Evolutionary conservation across 169 alveolate species (phyloP).

Genomic region (Plasmodium berghei): DNA sequence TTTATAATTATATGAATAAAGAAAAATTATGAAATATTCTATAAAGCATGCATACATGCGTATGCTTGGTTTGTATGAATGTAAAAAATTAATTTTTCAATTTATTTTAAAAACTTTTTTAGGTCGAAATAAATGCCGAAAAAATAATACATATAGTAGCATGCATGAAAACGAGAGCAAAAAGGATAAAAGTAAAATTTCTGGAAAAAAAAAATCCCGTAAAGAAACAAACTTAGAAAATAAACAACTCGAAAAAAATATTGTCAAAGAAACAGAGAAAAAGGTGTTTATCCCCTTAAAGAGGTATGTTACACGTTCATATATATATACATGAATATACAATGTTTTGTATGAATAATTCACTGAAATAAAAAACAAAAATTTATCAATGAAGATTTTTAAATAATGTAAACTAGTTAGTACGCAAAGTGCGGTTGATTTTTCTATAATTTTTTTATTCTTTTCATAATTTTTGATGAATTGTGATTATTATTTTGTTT

Average conservation of each 20-base stretch:
- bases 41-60: neutral
- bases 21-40: neutral
- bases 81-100: neutral
- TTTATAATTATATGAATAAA: slow-evolving; percentile 1
- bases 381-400: no score
- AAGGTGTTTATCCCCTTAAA: slow-evolving; percentile 51
- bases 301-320: slow-evolving; percentile 4
- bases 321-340: no score
- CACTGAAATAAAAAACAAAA: no score
- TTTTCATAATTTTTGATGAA: neutral
- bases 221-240: slow-evolving; percentile 1
- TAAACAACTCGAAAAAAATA: neutral
- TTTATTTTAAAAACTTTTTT: no score
- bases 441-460: neutral
- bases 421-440: neutral
- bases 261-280: slow-evolving; percentile 19
- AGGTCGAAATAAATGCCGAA: neutral
- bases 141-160: slow-evolving; percentile 21
- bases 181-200: neutral
- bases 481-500: slow-evolving; percentile 13
- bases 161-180: slow-evolving; percentile 11
- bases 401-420: neutral
- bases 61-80: neutral
- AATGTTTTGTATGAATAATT: no score
- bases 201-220: neutral